These are phyloP conservation scores for Aspergillus nidulans DNA, from an alignment of 495 filamentous ascomycete species.

Conservation along the genomic window DNA sequence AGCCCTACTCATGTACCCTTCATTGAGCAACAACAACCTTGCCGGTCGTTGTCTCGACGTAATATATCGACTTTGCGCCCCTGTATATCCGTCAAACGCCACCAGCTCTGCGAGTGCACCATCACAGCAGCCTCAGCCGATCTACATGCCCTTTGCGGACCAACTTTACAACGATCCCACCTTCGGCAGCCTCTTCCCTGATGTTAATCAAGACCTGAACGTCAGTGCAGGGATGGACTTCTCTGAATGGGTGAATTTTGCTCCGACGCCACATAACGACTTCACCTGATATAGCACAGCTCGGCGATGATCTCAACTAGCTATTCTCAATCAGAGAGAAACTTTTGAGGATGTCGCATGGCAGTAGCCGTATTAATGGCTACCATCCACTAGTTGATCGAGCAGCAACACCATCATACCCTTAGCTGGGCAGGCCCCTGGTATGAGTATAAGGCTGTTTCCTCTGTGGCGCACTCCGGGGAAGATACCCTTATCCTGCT, in stretches of 20 bases:
- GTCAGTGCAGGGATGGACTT: conserved; percentile 36
- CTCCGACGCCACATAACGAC: conserved; percentile 25
- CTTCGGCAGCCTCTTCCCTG: conserved; percentile 38
- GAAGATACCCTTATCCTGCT: not conserved
- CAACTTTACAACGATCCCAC: conserved; percentile 37
- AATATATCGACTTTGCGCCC: conserved; percentile 40
- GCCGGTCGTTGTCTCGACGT: conserved; percentile 42
- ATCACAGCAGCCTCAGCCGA: conserved; percentile 13
- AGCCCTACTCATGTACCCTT: conserved; percentile 38
- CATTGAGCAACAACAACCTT: conserved; percentile 40
- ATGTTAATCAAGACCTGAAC: conserved; percentile 35
- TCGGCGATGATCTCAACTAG: not conserved
- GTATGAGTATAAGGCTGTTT: not conserved
- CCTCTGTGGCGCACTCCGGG: not conserved
- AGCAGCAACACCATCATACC: not conserved
- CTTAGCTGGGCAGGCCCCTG: not conserved
- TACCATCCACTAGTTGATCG: not conserved
- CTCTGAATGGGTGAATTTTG: conserved; percentile 44
- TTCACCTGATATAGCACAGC: conserved; percentile 10
- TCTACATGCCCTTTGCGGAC: conserved; percentile 40
- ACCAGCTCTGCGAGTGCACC: conserved; percentile 6
- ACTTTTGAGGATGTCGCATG: not conserved
- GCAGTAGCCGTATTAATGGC: not conserved
- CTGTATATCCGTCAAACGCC: conserved; percentile 17
- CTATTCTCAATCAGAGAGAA: not conserved